Conservation (phyloP, 1,284 basidiomycete species). For the Testicularia cyperi region DNA sequence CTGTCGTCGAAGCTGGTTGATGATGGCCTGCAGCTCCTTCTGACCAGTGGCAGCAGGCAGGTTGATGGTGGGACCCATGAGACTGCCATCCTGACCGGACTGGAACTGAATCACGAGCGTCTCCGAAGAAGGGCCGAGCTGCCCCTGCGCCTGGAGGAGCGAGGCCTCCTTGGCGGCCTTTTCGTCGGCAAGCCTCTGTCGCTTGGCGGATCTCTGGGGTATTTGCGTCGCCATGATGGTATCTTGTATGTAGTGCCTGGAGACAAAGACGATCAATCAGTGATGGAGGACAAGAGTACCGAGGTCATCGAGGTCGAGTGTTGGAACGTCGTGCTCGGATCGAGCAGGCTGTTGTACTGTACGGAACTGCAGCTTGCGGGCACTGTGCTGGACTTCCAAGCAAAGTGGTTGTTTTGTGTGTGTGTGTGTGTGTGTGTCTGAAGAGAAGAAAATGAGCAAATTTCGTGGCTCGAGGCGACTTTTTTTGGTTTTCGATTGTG, state of each 20-base stretch:
- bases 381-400: too few species aligned
- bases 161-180: slow-evolving; percentile 36
- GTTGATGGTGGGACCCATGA: slow-evolving; percentile 53
- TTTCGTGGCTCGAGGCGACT: too few species aligned
- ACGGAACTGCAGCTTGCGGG: too few species aligned
- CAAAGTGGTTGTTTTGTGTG: too few species aligned
- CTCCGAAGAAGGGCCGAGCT: slow-evolving; percentile 46
- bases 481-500: too few species aligned
- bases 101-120: slow-evolving; percentile 56
- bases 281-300: not conserved
- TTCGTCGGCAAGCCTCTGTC: slow-evolving; percentile 41
- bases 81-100: slow-evolving; percentile 46
- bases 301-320: not conserved
- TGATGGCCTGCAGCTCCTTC: slow-evolving; percentile 49
- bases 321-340: too few species aligned
- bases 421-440: too few species aligned
- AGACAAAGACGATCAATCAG: too few species aligned
- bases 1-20: slow-evolving; percentile 52
- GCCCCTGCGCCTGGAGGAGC: slow-evolving; percentile 33
- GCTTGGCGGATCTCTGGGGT: slow-evolving; percentile 45
- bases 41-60: slow-evolving; percentile 53
- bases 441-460: too few species aligned
- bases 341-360: too few species aligned
- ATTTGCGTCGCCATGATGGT: slow-evolving; percentile 51
- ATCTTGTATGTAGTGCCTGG: too few species aligned